These are phyloP conservation scores for Colletotrichum coccodes DNA, from an alignment of 2,329 filamentous ascomycete genomes.

Conservation along the genomic window DNA sequence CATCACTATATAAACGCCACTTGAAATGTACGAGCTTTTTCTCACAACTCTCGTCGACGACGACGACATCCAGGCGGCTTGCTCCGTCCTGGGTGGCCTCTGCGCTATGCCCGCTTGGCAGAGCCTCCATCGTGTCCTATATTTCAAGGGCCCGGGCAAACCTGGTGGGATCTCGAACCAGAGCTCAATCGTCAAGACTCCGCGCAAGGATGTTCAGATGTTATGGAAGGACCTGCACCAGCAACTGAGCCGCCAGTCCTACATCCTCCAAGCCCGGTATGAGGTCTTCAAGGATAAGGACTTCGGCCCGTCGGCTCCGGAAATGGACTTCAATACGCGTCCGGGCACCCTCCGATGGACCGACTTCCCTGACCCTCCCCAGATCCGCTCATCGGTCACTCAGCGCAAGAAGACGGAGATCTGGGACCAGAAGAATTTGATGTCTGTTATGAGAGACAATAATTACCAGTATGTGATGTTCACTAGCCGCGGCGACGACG, in stretches of 20 bases:
- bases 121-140: conserved; percentile 61
- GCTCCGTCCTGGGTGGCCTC: conserved; percentile 65
- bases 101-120: conserved; percentile 65
- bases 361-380: conserved; percentile 68
- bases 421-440: conserved; percentile 60
- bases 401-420: conserved; percentile 68
- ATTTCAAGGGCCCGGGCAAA: conserved; percentile 59
- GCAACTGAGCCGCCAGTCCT: conserved; percentile 66
- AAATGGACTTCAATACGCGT: conserved; percentile 51
- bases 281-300: conserved; percentile 60
- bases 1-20: background rate
- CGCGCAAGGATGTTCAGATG: conserved; percentile 44
- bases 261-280: conserved; percentile 65
- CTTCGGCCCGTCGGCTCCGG: conserved; percentile 49
- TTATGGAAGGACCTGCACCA: conserved; percentile 66
- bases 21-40: conserved; percentile 68
- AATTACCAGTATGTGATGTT: conserved; percentile 55
- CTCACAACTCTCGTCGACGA: conserved; percentile 64
- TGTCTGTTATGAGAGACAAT: conserved; percentile 61
- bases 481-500: no score
- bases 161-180: conserved; percentile 57
- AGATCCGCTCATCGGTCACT: conserved; percentile 54
- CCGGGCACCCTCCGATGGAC: conserved; percentile 65
- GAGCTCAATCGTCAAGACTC: conserved; percentile 38
- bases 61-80: conserved; percentile 58